Conservation (phyloP, 2,329 filamentous ascomycete species). For the Neospermospora avenae region DNA sequence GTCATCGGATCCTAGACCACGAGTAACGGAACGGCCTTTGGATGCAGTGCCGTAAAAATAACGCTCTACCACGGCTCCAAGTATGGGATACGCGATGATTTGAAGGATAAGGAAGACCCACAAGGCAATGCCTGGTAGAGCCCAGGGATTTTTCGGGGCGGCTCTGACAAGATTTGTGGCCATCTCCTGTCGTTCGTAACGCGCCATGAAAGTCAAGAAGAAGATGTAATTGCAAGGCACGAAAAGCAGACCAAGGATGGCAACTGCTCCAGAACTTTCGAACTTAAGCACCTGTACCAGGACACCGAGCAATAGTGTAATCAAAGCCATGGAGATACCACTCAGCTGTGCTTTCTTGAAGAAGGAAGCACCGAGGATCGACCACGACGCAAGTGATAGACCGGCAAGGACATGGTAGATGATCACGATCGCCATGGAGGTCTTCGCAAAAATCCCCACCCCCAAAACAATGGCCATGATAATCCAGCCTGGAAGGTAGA, state of each 20-base stretch:
- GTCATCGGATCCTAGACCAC: constrained; percentile 18
- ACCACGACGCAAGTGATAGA: constrained; percentile 73
- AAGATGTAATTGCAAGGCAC: constrained; percentile 85
- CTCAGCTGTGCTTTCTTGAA: constrained; percentile 87
- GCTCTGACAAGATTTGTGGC: constrained; percentile 58
- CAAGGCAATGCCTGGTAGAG: constrained; percentile 68
- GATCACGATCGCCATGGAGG: constrained; percentile 62
- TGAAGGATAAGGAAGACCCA: constrained; percentile 78
- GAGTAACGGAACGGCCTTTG: constrained; percentile 52
- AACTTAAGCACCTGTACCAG: constrained; percentile 70
- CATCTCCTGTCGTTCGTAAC: constrained; percentile 63
- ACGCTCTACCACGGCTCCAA: constrained; percentile 73
- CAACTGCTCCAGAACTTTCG: constrained; percentile 59
- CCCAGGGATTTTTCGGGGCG: constrained; percentile 64
- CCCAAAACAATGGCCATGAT: constrained; percentile 65
- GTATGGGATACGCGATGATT: constrained; percentile 70
- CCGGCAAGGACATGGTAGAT: constrained; percentile 75
- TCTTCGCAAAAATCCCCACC: constrained; percentile 61
- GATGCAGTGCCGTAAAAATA: constrained; percentile 72
- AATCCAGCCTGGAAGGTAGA: constrained; percentile 83
- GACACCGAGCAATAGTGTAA: constrained; percentile 73
- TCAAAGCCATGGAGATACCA: constrained; percentile 73
- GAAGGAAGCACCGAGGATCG: constrained; percentile 76
- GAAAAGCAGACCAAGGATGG: constrained; percentile 72
- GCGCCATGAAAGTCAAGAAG: constrained; percentile 72